Conservation (phyloP, 2,329 filamentous ascomycete species). For the Ustulina deusta region DNA sequence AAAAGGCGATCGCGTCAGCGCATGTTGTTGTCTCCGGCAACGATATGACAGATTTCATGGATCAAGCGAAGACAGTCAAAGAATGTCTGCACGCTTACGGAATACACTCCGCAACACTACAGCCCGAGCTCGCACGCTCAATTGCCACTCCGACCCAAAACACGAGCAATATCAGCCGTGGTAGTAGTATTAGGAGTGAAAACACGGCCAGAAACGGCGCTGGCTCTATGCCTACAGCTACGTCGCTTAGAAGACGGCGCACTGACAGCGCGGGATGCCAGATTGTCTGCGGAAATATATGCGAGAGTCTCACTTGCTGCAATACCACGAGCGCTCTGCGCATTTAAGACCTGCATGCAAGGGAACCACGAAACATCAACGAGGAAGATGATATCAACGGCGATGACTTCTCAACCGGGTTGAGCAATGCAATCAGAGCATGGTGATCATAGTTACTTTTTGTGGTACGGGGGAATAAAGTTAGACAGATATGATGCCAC, state of each 20-base stretch:
- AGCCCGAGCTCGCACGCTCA: conserved; percentile 66
- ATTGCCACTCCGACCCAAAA: conserved; percentile 10
- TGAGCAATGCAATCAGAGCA: not conserved
- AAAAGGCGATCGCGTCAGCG: conserved; percentile 75
- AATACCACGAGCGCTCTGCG: conserved; percentile 42
- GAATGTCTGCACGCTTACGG: conserved; percentile 80
- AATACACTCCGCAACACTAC: conserved; percentile 77
- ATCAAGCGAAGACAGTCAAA: conserved; percentile 70
- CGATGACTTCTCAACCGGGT: not conserved
- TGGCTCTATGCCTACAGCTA: conserved; percentile 30
- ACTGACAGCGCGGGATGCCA: conserved; percentile 45
- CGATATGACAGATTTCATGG: conserved; percentile 68
- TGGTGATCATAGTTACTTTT: not conserved
- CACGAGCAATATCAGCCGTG: not conserved
- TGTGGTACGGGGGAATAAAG: not conserved
- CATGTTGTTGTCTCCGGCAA: conserved; percentile 73
- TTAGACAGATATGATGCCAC: conserved; percentile 1
- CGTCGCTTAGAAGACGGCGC: conserved; percentile 50
- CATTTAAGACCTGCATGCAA: conserved; percentile 28
- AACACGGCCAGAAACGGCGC: conserved; percentile 12
- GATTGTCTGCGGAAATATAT: conserved; percentile 50
- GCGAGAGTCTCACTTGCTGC: conserved; percentile 50
- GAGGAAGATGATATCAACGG: not conserved
- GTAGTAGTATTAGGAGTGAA: conserved; percentile 20
- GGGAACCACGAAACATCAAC: not conserved